Evolutionary conservation across 2,329 filamentous ascomycete genomes (phyloP).

Genomic region (Monosporascus sp.): DNA sequence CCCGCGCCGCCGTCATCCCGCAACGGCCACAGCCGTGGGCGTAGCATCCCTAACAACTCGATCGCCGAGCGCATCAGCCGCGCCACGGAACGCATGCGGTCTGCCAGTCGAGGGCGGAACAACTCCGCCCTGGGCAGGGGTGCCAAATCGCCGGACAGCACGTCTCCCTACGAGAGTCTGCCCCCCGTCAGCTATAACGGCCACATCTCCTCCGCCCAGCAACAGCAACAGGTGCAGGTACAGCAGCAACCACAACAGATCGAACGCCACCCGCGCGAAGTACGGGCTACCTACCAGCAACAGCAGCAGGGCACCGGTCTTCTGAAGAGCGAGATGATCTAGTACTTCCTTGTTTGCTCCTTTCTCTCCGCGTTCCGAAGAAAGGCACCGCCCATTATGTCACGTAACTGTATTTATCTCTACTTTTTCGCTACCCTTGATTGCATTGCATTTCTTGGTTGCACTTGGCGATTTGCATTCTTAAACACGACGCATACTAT

Average conservation of each 20-base stretch:
- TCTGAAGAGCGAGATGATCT: conserved; percentile 53
- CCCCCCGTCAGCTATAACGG: conserved; percentile 25
- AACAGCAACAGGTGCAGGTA: conserved; percentile 19
- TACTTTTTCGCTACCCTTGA: background rate
- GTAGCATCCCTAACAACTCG: conserved; percentile 49
- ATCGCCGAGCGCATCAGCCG: conserved; percentile 51
- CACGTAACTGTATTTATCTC: background rate
- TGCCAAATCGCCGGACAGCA: conserved; percentile 34
- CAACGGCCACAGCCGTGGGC: conserved; percentile 50
- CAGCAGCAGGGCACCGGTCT: conserved; percentile 44
- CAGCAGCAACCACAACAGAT: conserved; percentile 21
- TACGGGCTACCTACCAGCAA: conserved; percentile 29
- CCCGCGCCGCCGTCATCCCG: conserved; percentile 38
- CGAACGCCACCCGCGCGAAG: conserved; percentile 33
- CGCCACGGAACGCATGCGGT: conserved; percentile 56
- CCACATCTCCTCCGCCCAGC: conserved; percentile 29
- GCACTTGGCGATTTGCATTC: background rate
- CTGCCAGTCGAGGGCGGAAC: conserved; percentile 52
- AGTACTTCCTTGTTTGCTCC: conserved; percentile 8
- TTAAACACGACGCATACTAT: background rate
- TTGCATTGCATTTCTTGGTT: background rate
- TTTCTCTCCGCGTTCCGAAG: background rate
- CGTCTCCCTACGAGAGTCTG: conserved; percentile 35
- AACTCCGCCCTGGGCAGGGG: conserved; percentile 30
- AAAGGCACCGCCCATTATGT: no score